These are phyloP conservation scores for Dioscorea alata DNA, from an alignment of 106 monocot genomes.

Conservation along the genomic window DNA sequence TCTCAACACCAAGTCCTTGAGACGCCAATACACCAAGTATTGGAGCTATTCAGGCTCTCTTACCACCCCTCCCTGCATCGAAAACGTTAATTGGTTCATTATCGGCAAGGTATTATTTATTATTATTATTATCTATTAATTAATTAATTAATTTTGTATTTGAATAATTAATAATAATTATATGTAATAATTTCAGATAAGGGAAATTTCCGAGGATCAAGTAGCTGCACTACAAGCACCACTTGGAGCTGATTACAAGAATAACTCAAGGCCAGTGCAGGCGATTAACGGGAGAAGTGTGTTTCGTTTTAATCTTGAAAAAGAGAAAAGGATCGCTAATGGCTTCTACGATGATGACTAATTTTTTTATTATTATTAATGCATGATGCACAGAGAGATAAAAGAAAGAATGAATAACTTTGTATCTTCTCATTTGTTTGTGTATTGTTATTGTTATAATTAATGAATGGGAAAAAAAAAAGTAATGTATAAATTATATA, in stretches of 20 bases:
- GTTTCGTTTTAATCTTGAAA: not conserved
- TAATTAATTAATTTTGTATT: not conserved
- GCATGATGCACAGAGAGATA: no score
- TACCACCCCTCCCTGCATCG: constrained; percentile 73
- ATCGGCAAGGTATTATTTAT: constrained; percentile 54
- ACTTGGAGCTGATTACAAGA: constrained; percentile 10
- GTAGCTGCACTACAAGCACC: constrained; percentile 19
- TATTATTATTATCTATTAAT: not conserved
- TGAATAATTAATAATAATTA: no score
- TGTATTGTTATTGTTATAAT: no score
- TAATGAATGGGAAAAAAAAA: no score
- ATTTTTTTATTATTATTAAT: no score
- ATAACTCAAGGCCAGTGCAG: constrained; percentile 48
- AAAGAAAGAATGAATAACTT: no score
- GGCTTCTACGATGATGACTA: no score
- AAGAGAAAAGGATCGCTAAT: no score
- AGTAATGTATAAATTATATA: no score
- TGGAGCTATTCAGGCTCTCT: constrained; percentile 68
- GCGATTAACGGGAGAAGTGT: constrained; percentile 36
- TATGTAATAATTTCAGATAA: constrained; percentile 31
- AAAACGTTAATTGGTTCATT: constrained; percentile 66
- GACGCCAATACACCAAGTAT: constrained; percentile 35
- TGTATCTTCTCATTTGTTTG: no score
- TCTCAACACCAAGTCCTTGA: constrained; percentile 34
- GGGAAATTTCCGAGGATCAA: constrained; percentile 38